Evolutionary conservation across 192 early-diverging fungal genomes (phyloP).

Genomic region (Haplosporangium gracile): DNA sequence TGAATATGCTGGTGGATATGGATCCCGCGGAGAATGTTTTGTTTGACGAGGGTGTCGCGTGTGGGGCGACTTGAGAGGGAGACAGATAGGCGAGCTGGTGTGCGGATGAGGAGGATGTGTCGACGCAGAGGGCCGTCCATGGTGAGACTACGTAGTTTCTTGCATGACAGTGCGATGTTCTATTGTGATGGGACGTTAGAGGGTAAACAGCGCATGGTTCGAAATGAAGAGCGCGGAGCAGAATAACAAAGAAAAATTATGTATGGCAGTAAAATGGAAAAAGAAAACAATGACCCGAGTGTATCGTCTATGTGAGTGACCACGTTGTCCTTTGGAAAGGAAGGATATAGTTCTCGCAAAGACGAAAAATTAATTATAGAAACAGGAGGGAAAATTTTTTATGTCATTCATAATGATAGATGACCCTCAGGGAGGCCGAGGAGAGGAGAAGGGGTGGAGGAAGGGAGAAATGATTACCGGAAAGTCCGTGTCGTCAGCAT

Average conservation of each 20-base stretch:
- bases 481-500: slow-evolving; percentile 38
- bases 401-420: neutral
- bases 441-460: no score
- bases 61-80: slow-evolving; percentile 29
- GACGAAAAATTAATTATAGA: neutral
- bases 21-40: slow-evolving; percentile 40
- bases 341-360: neutral
- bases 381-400: neutral
- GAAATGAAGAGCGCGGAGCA: neutral
- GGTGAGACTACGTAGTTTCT: slow-evolving; percentile 21
- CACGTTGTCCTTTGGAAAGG: neutral
- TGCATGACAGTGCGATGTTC: slow-evolving; percentile 26
- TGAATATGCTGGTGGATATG: slow-evolving; percentile 44
- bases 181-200: neutral
- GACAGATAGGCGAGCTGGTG: slow-evolving; percentile 33
- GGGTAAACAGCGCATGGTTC: neutral
- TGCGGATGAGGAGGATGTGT: slow-evolving; percentile 47
- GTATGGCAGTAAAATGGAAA: neutral
- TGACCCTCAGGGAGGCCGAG: no score
- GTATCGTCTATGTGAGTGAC: neutral
- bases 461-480: slow-evolving; percentile 17
- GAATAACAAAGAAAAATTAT: neutral
- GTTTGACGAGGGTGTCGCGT: slow-evolving; percentile 24
- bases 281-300: neutral
- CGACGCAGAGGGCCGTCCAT: slow-evolving; percentile 41